Conservation (phyloP, 768 basidiomycete genomes). For the Solioccasus polychromus region DNA sequence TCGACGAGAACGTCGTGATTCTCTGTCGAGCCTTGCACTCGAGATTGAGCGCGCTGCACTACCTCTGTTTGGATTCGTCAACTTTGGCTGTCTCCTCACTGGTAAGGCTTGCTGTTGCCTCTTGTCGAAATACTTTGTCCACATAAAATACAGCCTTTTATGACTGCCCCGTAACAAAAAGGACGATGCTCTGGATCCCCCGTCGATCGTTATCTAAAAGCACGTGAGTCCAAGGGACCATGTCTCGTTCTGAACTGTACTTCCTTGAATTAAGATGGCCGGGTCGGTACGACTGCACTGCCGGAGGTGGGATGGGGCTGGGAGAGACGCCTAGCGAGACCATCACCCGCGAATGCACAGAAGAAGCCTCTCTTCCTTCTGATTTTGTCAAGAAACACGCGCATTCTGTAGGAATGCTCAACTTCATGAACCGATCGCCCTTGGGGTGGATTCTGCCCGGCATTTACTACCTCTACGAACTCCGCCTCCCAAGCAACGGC, state of each 20-base stretch:
- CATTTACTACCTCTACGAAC: conserved; percentile 45
- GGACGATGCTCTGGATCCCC: conserved; percentile 38
- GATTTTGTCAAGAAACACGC: conserved; percentile 33
- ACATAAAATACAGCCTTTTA: conserved; percentile 30
- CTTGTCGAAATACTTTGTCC: not conserved
- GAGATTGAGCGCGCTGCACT: conserved; percentile 43
- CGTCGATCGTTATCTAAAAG: conserved; percentile 2
- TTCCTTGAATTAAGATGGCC: conserved; percentile 17
- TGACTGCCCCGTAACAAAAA: conserved; percentile 28
- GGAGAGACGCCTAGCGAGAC: conserved; percentile 36
- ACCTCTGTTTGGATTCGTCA: conserved; percentile 43
- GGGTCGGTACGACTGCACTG: conserved; percentile 42
- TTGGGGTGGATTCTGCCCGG: conserved; percentile 44
- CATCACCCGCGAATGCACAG: conserved; percentile 40
- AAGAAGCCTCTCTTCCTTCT: conserved; percentile 41
- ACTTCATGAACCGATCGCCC: conserved; percentile 42
- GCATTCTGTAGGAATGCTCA: conserved; percentile 36
- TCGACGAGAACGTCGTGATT: conserved; percentile 3
- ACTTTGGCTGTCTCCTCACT: conserved; percentile 43
- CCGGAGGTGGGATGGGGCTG: conserved; percentile 42
- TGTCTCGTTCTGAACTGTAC: too few relatives aligned
- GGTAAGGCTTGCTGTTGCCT: conserved; percentile 22
- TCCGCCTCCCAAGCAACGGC: conserved; percentile 37
- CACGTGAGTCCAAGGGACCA: too few relatives aligned
- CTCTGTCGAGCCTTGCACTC: conserved; percentile 27